Conservation (phyloP, 768 basidiomycete genomes). For the Suillus subluteus region DNA sequence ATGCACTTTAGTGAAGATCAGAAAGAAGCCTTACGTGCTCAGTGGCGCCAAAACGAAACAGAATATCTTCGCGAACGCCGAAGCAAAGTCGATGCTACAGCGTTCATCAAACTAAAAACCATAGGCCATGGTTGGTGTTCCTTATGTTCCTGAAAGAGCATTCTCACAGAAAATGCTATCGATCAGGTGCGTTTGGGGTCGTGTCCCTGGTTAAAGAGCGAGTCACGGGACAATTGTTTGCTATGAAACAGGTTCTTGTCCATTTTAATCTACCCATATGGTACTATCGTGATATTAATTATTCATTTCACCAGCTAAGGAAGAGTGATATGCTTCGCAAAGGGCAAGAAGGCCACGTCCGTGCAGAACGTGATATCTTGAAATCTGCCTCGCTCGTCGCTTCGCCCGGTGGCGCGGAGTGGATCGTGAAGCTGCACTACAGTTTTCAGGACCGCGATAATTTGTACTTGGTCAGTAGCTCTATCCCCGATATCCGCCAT, state of each 20-base stretch:
- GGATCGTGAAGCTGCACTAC: slow-evolving; percentile 94
- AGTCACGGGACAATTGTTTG: slow-evolving; percentile 78
- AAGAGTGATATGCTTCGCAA: slow-evolving; percentile 94
- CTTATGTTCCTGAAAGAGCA: slow-evolving; percentile 29
- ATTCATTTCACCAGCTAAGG: slow-evolving; percentile 56
- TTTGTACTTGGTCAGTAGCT: slow-evolving; percentile 81
- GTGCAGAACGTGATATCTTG: slow-evolving; percentile 92
- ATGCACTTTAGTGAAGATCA: slow-evolving; percentile 73
- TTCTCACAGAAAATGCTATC: slow-evolving; percentile 31
- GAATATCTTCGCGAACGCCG: slow-evolving; percentile 86
- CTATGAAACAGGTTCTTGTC: slow-evolving; percentile 89
- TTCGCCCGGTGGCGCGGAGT: slow-evolving; percentile 77
- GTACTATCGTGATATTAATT: slow-evolving; percentile 24
- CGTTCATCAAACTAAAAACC: slow-evolving; percentile 88
- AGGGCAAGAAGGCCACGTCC: slow-evolving; percentile 96
- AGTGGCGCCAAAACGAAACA: slow-evolving; percentile 88
- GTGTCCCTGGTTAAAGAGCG: slow-evolving; percentile 90
- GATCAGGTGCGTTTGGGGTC: slow-evolving; percentile 90
- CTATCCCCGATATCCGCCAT: slow-evolving; percentile 33
- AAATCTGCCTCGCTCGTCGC: slow-evolving; percentile 85
- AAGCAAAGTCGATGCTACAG: slow-evolving; percentile 79
- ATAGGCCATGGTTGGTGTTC: slow-evolving; percentile 82
- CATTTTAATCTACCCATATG: slow-evolving; percentile 29
- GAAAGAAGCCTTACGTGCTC: slow-evolving; percentile 70
- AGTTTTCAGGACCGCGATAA: slow-evolving; percentile 95